Evolutionary conservation across 257 asterid species (phyloP).

Genomic region (Solanum okadae): DNA sequence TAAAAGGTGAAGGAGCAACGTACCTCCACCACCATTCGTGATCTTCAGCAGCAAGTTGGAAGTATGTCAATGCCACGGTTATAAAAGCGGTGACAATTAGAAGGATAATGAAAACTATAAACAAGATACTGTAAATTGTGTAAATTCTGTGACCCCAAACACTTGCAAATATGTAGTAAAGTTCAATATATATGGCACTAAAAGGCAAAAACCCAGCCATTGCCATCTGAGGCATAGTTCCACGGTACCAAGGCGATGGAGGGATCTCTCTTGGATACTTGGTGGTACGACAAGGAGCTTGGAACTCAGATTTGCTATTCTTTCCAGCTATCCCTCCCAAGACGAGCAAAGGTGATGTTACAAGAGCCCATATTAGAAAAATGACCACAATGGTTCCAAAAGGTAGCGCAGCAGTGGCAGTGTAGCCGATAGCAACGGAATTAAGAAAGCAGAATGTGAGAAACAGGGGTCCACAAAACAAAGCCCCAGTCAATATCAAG

Average conservation of each 20-base stretch:
- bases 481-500: constrained; percentile 28
- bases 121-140: not conserved
- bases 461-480: constrained; percentile 38
- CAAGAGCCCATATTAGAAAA: constrained; percentile 37
- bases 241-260: constrained; percentile 33
- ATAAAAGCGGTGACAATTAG: constrained; percentile 40
- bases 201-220: constrained; percentile 47
- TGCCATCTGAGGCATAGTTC: constrained; percentile 40
- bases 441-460: constrained; percentile 34
- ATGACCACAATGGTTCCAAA: constrained; percentile 44
- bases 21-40: constrained; percentile 56
- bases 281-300: constrained; percentile 41
- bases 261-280: constrained; percentile 47
- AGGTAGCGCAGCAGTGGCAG: constrained; percentile 41
- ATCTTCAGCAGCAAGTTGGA: constrained; percentile 46
- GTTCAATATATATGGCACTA: constrained; percentile 46
- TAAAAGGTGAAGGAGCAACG: not conserved
- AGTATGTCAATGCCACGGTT: constrained; percentile 40
- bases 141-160: constrained; percentile 16
- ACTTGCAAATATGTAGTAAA: constrained; percentile 42
- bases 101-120: constrained; percentile 36
- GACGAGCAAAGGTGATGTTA: constrained; percentile 38
- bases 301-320: constrained; percentile 36
- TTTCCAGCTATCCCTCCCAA: constrained; percentile 42
- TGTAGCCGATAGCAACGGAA: constrained; percentile 36